Conservation (phyloP, 2,329 filamentous ascomycete species). For the Fusarium nelsonii region DNA sequence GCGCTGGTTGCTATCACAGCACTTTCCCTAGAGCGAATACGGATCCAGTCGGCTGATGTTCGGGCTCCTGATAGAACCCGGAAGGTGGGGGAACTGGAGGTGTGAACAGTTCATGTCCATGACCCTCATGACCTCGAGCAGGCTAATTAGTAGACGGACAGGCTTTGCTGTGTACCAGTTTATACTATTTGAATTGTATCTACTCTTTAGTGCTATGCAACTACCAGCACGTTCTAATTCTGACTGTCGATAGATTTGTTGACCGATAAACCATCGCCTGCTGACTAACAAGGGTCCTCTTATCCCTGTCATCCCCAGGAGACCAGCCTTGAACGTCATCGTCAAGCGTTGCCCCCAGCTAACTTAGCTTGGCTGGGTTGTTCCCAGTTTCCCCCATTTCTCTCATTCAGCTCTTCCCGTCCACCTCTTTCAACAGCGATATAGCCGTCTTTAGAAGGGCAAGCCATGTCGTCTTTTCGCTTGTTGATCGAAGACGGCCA, state of each 20-base stretch:
- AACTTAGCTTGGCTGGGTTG: constrained; percentile 32
- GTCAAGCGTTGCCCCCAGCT: constrained; percentile 28
- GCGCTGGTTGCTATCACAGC: not conserved
- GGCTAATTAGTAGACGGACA: not conserved
- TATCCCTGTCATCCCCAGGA: constrained; percentile 18
- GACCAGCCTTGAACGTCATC: constrained; percentile 44
- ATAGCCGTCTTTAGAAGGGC: constrained; percentile 13
- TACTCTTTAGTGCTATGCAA: not conserved
- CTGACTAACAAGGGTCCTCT: constrained; percentile 38
- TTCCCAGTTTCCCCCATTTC: constrained; percentile 27
- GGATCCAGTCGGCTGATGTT: constrained; percentile 40
- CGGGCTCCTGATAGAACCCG: constrained; percentile 33
- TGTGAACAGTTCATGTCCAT: constrained; percentile 12
- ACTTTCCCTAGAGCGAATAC: constrained; percentile 23
- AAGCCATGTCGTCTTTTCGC: constrained; percentile 77
- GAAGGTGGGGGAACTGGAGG: constrained; percentile 31
- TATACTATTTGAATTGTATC: not conserved
- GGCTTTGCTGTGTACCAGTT: not conserved
- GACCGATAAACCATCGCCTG: not conserved
- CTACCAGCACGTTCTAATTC: not conserved
- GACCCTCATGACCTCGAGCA: constrained; percentile 30
- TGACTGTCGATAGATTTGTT: not conserved
- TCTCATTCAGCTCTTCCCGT: constrained; percentile 7
- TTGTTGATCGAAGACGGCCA: constrained; percentile 86
- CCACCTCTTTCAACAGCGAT: constrained; percentile 17